phyloP scores from a whole-genome alignment of 2,329 filamentous ascomycete species.

The Apiospora malaysiana region DNA sequence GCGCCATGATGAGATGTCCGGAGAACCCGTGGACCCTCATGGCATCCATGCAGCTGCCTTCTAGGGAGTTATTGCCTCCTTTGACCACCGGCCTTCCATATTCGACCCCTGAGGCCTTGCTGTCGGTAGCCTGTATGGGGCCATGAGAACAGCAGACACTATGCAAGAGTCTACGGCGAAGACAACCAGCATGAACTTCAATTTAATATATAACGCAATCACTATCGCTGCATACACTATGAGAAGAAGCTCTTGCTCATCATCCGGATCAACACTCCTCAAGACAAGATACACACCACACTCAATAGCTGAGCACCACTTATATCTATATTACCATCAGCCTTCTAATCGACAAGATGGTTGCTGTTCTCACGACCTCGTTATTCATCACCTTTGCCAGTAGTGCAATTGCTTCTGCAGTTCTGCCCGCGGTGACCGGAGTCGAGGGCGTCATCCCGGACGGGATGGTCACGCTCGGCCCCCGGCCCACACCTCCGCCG shows the following conservation, averaged over 20 bases:
- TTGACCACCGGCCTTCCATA: neutral
- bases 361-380: neutral
- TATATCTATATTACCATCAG: neutral
- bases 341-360: neutral
- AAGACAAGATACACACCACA: neutral
- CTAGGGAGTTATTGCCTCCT: neutral
- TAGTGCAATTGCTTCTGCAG: neutral
- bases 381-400: neutral
- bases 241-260: neutral
- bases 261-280: neutral
- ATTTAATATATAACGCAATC: neutral
- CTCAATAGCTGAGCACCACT: neutral
- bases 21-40: neutral
- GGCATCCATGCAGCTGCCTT: neutral
- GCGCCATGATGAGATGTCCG: neutral
- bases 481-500: slow-evolving; percentile 3
- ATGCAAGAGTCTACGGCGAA: neutral
- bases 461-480: neutral
- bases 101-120: neutral
- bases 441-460: neutral
- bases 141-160: neutral
- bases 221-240: neutral
- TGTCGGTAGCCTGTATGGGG: neutral
- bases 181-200: neutral
- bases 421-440: slow-evolving; percentile 7